phyloP scores from a whole-genome alignment of 2,329 filamentous ascomycete genomes.

The Diaporthe eres region DNA sequence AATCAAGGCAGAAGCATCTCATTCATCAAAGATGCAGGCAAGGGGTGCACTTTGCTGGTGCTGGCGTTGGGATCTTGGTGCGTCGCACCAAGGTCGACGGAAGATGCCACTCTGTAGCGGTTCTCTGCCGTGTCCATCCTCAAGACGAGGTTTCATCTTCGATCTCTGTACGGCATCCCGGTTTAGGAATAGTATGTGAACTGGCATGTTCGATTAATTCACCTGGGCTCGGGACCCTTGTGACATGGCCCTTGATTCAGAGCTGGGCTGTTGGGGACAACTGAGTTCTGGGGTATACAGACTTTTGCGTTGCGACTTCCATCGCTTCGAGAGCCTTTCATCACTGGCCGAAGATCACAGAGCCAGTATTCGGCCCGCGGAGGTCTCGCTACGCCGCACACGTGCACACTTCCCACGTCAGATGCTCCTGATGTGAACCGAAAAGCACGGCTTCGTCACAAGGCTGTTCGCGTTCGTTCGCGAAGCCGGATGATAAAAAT shows the following conservation, averaged over 20 bases:
- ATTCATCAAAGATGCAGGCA: conserved; percentile 35
- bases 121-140: conserved; percentile 28
- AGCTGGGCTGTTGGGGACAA: not conserved
- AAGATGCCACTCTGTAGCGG: conserved; percentile 27
- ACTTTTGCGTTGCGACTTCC: not conserved
- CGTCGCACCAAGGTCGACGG: conserved; percentile 3
- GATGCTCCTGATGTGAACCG: not conserved
- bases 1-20: conserved; percentile 24
- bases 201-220: not conserved
- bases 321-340: conserved; percentile 4
- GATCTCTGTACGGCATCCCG: conserved; percentile 14
- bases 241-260: not conserved
- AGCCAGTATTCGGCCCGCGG: conserved; percentile 19
- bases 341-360: not conserved
- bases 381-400: conserved; percentile 7
- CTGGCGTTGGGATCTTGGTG: conserved; percentile 8
- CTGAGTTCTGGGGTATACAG: not conserved
- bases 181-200: conserved; percentile 3
- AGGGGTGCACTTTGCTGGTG: conserved; percentile 8
- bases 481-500: not conserved
- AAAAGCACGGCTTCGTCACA: not conserved
- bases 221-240: not conserved
- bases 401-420: not conserved
- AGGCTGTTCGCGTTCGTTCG: conserved; percentile 1
- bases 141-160: conserved; percentile 12